Conservation (phyloP, 1,139 yeast genomes). For the Kurtzmaniella quercitrusa region DNA sequence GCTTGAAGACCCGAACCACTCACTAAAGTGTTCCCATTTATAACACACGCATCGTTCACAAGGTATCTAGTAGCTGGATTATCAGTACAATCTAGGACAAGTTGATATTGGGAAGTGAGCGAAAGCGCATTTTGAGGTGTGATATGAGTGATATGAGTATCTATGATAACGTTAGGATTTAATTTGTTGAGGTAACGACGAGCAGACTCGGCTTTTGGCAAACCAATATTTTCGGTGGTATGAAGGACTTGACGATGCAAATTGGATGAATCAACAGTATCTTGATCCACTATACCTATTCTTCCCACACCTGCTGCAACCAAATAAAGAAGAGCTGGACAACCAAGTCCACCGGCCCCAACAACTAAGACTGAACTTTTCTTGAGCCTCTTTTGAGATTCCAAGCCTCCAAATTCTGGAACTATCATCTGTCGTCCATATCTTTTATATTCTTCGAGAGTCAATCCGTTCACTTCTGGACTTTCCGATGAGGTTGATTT, state of each 20-base stretch:
- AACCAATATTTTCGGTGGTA: constrained; percentile 60
- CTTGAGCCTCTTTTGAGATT: constrained; percentile 57
- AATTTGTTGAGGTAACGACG: constrained; percentile 43
- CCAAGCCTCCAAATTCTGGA: constrained; percentile 59
- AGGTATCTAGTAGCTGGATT: constrained; percentile 85
- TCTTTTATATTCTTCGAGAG: constrained; percentile 66
- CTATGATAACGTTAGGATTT: constrained; percentile 65
- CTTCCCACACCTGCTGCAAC: constrained; percentile 86
- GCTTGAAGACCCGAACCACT: constrained; percentile 91
- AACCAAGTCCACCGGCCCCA: constrained; percentile 97
- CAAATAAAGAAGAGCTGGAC: constrained; percentile 83
- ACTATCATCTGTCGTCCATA: constrained; percentile 97
- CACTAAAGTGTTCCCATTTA: constrained; percentile 65
- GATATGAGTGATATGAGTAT: constrained; percentile 51
- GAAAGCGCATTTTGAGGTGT: constrained; percentile 57
- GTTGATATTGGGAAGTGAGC: constrained; percentile 61
- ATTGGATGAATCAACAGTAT: constrained; percentile 77
- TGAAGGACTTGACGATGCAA: constrained; percentile 89
- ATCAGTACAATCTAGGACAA: constrained; percentile 91
- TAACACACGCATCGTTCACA: constrained; percentile 79
- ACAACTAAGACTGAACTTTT: constrained; percentile 63
- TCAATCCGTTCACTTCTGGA: constrained; percentile 10
- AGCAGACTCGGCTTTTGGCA: constrained; percentile 77
- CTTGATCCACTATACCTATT: constrained; percentile 86
- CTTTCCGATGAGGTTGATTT: not conserved